Percentiles rank a stretch among this genome's conserved stretches.
Conservation (phyloP, 306 rosid species). For the Cicer yamashitae region DNA sequence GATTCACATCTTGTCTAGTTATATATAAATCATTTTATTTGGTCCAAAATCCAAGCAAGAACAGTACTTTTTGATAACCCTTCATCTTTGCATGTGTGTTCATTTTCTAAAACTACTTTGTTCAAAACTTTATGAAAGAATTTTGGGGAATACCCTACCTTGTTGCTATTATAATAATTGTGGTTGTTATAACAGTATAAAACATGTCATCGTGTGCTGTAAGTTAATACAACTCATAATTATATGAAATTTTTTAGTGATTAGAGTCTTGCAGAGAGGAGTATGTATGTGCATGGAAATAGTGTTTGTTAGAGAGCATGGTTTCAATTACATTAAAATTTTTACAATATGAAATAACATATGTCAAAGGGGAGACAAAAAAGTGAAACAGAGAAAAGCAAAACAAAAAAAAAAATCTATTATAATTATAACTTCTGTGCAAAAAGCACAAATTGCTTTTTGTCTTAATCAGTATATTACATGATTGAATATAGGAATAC, state of each 20-base stretch:
- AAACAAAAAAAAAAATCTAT: background rate
- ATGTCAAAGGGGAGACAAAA: constrained; percentile 1
- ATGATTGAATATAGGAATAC: background rate
- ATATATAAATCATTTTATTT: background rate
- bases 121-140: background rate
- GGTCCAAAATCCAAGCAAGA: constrained; percentile 43
- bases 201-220: constrained; percentile 4
- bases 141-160: constrained; percentile 32
- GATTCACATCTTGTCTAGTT: constrained; percentile 30
- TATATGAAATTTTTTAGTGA: background rate
- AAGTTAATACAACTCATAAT: background rate
- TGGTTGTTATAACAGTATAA: constrained; percentile 33
- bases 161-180: constrained; percentile 29
- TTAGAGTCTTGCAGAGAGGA: background rate
- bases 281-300: background rate
- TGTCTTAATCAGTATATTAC: background rate
- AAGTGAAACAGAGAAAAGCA: background rate
- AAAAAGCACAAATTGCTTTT: constrained; percentile 12
- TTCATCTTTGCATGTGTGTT: constrained; percentile 32
- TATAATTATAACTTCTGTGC: constrained; percentile 13
- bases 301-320: background rate
- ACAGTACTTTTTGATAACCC: constrained; percentile 35
- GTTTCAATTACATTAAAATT: background rate
- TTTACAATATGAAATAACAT: background rate
- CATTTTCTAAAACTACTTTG: constrained; percentile 33